phyloP scores from a whole-genome alignment of 257 asterid genomes.

The Lantana camara region DNA sequence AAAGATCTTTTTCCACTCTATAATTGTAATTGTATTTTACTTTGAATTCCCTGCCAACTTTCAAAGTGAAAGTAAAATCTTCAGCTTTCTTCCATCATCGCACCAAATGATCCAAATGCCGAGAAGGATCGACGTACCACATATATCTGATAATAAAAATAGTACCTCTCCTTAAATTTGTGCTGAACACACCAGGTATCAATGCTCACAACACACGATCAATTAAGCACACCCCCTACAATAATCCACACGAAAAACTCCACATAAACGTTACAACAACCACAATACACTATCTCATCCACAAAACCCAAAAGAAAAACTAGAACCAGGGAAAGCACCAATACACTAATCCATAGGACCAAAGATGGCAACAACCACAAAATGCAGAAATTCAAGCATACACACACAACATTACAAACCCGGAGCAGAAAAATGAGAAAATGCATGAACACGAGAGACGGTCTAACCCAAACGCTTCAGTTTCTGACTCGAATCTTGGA shows the following conservation, averaged over 20 bases:
- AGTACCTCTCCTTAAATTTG: background rate
- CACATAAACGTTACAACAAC: background rate
- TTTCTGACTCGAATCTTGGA: background rate
- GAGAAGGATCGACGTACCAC: background rate
- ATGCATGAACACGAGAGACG: background rate
- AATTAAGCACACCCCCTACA: background rate
- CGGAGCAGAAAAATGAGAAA: background rate
- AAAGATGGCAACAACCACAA: background rate
- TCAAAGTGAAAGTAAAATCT: background rate
- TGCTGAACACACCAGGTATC: background rate
- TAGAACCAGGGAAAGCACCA: background rate
- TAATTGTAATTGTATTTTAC: background rate
- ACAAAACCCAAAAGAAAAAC: background rate
- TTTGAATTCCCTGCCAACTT: background rate
- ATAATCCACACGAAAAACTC: background rate
- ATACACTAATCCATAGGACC: background rate
- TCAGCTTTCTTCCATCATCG: background rate
- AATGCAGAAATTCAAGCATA: conserved; percentile 11
- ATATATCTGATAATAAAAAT: background rate
- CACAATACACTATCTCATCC: background rate
- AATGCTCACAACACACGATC: conserved; percentile 2
- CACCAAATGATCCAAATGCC: background rate
- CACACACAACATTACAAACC: conserved; percentile 7
- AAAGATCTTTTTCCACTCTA: background rate
- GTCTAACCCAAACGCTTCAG: conserved; percentile 12